Percentiles rank a stretch among this genome's conserved stretches.
These are phyloP conservation scores for Mycena metata DNA, from an alignment of 768 basidiomycete genomes.

Conservation along the genomic window DNA sequence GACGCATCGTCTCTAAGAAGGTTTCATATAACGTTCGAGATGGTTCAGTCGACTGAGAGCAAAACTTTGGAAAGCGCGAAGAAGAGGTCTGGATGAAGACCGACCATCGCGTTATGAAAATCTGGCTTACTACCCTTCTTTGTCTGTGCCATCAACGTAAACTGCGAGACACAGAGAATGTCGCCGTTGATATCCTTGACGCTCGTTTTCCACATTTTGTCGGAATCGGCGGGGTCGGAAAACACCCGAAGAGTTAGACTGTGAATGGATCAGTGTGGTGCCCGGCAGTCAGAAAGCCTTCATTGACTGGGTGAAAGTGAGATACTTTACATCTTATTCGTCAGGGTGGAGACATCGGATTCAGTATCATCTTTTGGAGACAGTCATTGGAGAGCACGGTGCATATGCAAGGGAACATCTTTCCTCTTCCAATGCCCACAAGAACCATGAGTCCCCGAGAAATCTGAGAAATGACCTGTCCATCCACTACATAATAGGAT, in stretches of 20 bases:
- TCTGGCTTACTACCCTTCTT: constrained; percentile 92
- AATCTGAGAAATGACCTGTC: constrained; percentile 83
- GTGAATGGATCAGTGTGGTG: constrained; percentile 24
- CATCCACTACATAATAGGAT: constrained; percentile 69
- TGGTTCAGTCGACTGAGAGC: constrained; percentile 69
- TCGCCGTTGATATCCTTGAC: constrained; percentile 93
- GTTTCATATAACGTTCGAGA: constrained; percentile 78
- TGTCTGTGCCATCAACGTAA: constrained; percentile 90
- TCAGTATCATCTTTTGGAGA: constrained; percentile 81
- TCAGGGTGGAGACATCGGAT: constrained; percentile 76
- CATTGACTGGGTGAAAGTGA: not conserved
- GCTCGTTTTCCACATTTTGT: constrained; percentile 87
- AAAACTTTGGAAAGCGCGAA: not conserved
- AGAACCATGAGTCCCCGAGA: constrained; percentile 90
- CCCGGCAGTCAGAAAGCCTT: not conserved
- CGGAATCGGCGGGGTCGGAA: constrained; percentile 64
- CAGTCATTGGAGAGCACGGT: constrained; percentile 6
- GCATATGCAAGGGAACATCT: constrained; percentile 32
- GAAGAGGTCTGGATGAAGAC: constrained; percentile 35
- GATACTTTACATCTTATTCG: constrained; percentile 84
- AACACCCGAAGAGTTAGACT: constrained; percentile 85
- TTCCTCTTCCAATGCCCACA: constrained; percentile 89
- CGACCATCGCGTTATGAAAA: constrained; percentile 94
- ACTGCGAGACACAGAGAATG: constrained; percentile 94
- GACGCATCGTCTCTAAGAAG: constrained; percentile 78